phyloP scores from a whole-genome alignment of 495 filamentous ascomycete species.

The Penicillium atrosanguineum region DNA sequence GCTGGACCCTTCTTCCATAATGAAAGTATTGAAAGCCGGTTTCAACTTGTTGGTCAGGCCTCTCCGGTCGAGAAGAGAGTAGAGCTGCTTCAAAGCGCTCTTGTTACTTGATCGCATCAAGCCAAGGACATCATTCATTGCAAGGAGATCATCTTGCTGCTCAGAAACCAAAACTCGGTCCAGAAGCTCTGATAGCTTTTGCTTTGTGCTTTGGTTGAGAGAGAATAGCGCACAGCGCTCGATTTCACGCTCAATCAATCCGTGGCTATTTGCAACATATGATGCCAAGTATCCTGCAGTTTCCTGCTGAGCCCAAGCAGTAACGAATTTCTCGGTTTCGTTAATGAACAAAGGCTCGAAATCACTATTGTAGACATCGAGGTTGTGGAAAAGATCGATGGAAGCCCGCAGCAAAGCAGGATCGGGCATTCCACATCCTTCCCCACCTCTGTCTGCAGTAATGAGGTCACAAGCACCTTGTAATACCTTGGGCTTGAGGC shows the following conservation, averaged over 20 bases:
- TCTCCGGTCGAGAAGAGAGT: conserved; percentile 65
- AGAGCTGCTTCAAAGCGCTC: conserved; percentile 69
- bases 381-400: conserved; percentile 75
- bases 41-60: conserved; percentile 63
- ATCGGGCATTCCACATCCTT: conserved; percentile 39
- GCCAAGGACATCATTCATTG: conserved; percentile 58
- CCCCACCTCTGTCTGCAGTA: conserved; percentile 62
- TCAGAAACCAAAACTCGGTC: conserved; percentile 63
- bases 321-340: conserved; percentile 62
- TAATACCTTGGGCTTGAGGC: conserved; percentile 54
- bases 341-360: conserved; percentile 76
- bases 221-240: conserved; percentile 72
- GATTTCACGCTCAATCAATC: conserved; percentile 67
- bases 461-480: conserved; percentile 75
- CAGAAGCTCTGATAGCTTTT: conserved; percentile 66
- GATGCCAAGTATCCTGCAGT: conserved; percentile 57
- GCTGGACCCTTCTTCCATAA: conserved; percentile 66
- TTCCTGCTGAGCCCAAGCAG: conserved; percentile 61
- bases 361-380: conserved; percentile 70
- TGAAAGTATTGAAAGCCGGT: conserved; percentile 72
- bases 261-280: conserved; percentile 66
- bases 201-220: conserved; percentile 77
- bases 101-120: conserved; percentile 66
- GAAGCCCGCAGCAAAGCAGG: conserved; percentile 61
- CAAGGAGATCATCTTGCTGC: conserved; percentile 60